Conservation (phyloP, 495 filamentous ascomycete species). For the Penicillium robsamsonii region DNA sequence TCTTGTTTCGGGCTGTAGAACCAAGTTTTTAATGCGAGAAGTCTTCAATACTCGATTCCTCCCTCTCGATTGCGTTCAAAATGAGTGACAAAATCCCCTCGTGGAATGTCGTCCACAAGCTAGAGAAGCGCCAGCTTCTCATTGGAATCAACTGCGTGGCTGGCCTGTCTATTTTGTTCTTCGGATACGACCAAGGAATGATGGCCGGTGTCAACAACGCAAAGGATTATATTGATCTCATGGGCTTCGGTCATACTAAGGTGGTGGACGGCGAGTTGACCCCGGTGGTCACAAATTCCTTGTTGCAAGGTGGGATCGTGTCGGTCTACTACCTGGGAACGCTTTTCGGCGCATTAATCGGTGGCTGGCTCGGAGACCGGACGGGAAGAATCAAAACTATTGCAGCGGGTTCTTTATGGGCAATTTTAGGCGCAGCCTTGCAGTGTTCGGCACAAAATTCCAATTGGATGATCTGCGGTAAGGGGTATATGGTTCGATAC, state of each 20-base stretch:
- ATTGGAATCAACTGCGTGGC: constrained; percentile 65
- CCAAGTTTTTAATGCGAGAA: background rate
- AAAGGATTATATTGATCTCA: constrained; percentile 61
- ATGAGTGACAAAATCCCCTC: constrained; percentile 50
- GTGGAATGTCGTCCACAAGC: constrained; percentile 58
- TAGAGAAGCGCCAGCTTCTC: constrained; percentile 63
- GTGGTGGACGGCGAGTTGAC: constrained; percentile 42
- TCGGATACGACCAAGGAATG: constrained; percentile 69
- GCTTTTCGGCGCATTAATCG: constrained; percentile 56
- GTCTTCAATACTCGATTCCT: background rate
- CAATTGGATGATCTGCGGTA: constrained; percentile 70
- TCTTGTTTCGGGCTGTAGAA: background rate
- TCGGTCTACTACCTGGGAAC: constrained; percentile 71
- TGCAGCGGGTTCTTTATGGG: constrained; percentile 54
- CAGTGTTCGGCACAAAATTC: constrained; percentile 63
- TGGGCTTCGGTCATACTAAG: constrained; percentile 63
- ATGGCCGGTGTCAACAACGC: constrained; percentile 73
- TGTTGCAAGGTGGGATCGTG: constrained; percentile 69
- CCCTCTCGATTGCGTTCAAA: constrained; percentile 13
- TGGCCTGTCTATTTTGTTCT: constrained; percentile 59
- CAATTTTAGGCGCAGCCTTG: constrained; percentile 56
- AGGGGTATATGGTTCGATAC: constrained; percentile 12
- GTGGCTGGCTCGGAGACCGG: constrained; percentile 61
- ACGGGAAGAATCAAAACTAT: constrained; percentile 62
- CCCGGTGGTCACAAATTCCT: constrained; percentile 56